Evolutionary conservation across 345 rosid genomes (phyloP).

Genomic region (Syzygium jambos): DNA sequence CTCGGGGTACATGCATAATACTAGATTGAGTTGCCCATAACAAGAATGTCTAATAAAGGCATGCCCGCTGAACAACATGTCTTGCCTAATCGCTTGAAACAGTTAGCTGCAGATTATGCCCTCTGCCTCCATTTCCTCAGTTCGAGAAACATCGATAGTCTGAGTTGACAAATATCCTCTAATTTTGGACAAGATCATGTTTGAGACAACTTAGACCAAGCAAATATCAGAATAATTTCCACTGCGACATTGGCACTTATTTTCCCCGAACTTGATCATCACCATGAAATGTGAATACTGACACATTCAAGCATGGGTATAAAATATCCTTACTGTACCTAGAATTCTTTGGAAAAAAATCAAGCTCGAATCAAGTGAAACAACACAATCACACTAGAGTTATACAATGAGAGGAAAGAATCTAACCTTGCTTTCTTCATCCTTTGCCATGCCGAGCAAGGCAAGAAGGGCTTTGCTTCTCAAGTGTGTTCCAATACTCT

Average conservation of each 20-base stretch:
- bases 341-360: not conserved
- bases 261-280: not conserved
- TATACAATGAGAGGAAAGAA: not conserved
- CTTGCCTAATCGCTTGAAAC: not conserved
- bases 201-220: not conserved
- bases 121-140: not conserved
- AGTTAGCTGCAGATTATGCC: not conserved
- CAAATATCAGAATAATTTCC: not conserved
- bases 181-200: not conserved
- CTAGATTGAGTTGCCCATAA: not conserved
- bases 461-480: slow-evolving; percentile 31
- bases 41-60: not conserved
- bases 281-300: not conserved
- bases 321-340: not conserved
- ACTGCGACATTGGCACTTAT: not conserved
- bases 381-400: not conserved
- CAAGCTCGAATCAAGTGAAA: not conserved
- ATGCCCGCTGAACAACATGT: not conserved
- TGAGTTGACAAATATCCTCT: not conserved
- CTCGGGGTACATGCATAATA: not conserved
- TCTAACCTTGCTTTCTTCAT: slow-evolving; percentile 38
- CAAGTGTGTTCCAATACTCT: slow-evolving; percentile 16
- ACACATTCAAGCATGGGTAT: not conserved
- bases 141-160: not conserved
- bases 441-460: slow-evolving; percentile 30